Evolutionary conservation across 2,329 filamentous ascomycete species (phyloP).

Genomic region (Calonectria pseudoreteaudii): DNA sequence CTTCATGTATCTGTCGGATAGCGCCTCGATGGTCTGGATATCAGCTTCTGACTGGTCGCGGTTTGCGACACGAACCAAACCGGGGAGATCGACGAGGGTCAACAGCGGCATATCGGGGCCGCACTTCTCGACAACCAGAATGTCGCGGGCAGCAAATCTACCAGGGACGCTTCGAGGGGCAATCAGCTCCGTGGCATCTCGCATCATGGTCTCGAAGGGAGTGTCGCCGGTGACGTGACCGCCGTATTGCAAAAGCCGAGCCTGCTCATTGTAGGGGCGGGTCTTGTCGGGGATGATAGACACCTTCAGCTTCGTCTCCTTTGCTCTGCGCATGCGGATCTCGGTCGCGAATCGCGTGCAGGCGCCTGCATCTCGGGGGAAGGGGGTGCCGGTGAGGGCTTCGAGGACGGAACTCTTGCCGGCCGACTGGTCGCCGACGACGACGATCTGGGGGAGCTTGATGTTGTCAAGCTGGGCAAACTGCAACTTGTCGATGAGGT

Average conservation of each 20-base stretch:
- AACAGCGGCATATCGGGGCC: slow-evolving; percentile 70
- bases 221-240: slow-evolving; percentile 57
- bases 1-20: slow-evolving; percentile 68
- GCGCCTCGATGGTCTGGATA: slow-evolving; percentile 62
- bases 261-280: slow-evolving; percentile 60
- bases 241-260: slow-evolving; percentile 60
- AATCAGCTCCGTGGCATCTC: slow-evolving; percentile 62
- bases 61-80: slow-evolving; percentile 66
- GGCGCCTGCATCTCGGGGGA: slow-evolving; percentile 69
- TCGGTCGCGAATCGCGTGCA: slow-evolving; percentile 74
- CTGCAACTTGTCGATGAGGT: slow-evolving; percentile 68
- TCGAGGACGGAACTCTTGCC: slow-evolving; percentile 74
- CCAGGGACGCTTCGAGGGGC: slow-evolving; percentile 62
- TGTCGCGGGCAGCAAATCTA: slow-evolving; percentile 63
- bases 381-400: slow-evolving; percentile 71
- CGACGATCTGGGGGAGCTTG: slow-evolving; percentile 70
- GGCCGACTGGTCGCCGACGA: slow-evolving; percentile 73
- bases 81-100: slow-evolving; percentile 72
- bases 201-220: slow-evolving; percentile 64
- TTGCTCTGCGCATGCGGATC: slow-evolving; percentile 63
- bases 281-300: slow-evolving; percentile 67
- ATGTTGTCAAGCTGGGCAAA: slow-evolving; percentile 64
- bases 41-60: slow-evolving; percentile 65
- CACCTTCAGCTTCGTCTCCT: slow-evolving; percentile 59
- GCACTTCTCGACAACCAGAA: slow-evolving; percentile 69